Base-by-base conservation (phyloP, 768 basidiomycete genomes). In the Lactifluus pinguis region DNA sequence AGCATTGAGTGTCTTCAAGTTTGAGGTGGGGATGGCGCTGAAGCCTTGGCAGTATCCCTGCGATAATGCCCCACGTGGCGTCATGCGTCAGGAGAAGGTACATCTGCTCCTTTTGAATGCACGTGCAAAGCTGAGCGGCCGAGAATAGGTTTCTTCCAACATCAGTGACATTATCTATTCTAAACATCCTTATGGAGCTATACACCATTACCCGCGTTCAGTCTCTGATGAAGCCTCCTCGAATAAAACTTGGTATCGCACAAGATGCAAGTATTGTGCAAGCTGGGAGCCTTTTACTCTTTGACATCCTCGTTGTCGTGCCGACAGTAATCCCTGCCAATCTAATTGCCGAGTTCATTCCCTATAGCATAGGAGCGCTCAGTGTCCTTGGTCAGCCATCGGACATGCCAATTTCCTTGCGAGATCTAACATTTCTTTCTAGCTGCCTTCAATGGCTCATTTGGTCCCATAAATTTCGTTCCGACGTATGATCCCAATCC, bases 221-320 rank as follows among this genome's bases (percentile, higher is more conserved):
- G 50, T 61, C 60, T 62, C 66, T 32, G 44, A 74, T 58, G 62
- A 72, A 39, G 60, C 74, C 55, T 63, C 64, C 64, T 68, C 65
- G 61, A 39, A 64, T 56, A 55, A 59, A 53, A 64, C 56, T 56
- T 38, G n/a, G n/a, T 13, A 50, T 56, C 50, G 41, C 75, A 7
- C 59, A 59, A 44, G 75, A 76, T 61, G 60, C 71, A 19, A 66
- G 71, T 19, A 65, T 77, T 25, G 60, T 71, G 17, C 69, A 73
- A 49, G 71, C 72, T 4, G 17, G 72, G n/a, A 74, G 77, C 38
- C 72, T 81, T n/a, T 49, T 80, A 32, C 47, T 78, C 9, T 69
- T 79, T 2, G 78, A 80, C 41, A 57, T 78, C 15, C 58, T 78
- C n/a, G 75, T 73, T 2, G 57, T 77, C 39, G 75, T 74, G 3